phyloP scores from a whole-genome alignment of 805 yeast genomes.

The Debaryomyces tyrocola region DNA sequence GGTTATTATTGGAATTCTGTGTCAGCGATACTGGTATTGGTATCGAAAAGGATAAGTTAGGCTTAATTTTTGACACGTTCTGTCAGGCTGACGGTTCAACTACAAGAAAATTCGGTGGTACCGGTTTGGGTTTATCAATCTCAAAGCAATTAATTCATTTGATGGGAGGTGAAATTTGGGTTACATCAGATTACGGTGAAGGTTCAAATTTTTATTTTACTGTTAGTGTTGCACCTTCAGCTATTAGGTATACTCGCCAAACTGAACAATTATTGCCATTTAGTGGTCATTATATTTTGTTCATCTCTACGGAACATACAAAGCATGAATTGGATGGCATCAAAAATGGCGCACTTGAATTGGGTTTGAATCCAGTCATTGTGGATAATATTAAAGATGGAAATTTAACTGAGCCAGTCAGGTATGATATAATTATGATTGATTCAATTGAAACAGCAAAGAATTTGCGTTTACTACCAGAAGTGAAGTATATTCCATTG shows the following conservation, averaged over 20 bases:
- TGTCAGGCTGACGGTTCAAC: conserved; percentile 95
- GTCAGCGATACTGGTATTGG: conserved; percentile 92
- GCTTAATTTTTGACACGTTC: conserved; percentile 83
- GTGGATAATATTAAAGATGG: conserved; percentile 60
- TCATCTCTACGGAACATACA: conserved; percentile 66
- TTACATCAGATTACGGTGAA: conserved; percentile 71
- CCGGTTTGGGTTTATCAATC: conserved; percentile 85
- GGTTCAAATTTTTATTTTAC: conserved; percentile 87
- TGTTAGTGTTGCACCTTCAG: conserved; percentile 73
- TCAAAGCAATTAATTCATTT: conserved; percentile 83
- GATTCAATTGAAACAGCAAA: conserved; percentile 78
- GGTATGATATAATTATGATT: conserved; percentile 78
- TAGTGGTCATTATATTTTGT: conserved; percentile 65
- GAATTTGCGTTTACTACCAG: conserved; percentile 64
- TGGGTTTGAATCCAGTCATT: conserved; percentile 63
- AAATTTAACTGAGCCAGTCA: conserved; percentile 53
- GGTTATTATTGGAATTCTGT: conserved; percentile 71
- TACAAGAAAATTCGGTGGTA: conserved; percentile 90
- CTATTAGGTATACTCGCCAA: conserved; percentile 58
- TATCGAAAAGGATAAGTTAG: conserved; percentile 80
- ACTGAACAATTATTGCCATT: conserved; percentile 73
- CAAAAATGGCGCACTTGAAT: conserved; percentile 46
- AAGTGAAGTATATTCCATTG: conserved; percentile 81
- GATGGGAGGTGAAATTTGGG: conserved; percentile 96
- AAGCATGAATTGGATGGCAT: conserved; percentile 52